A percentile compares a stretch with the other conserved stretches of the same genome.
phyloP scores from a whole-genome alignment of 768 basidiomycete genomes.

The Lentinula raphanica region DNA sequence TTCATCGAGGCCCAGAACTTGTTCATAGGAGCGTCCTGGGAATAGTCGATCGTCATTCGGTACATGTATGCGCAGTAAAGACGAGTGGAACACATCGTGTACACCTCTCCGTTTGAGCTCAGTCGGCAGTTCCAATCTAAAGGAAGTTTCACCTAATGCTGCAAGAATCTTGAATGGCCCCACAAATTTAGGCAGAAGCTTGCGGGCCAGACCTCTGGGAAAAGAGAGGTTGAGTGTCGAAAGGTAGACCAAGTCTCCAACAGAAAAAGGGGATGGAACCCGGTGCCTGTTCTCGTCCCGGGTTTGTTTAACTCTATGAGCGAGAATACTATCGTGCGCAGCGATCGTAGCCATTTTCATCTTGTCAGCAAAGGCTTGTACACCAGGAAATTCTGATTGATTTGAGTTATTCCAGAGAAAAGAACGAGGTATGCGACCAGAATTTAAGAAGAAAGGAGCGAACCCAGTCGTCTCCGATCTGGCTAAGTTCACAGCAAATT shows the following conservation, averaged over 20 bases:
- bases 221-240: slow-evolving; percentile 26
- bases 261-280: no score
- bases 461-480: slow-evolving; percentile 15
- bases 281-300: no score
- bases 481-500: background rate
- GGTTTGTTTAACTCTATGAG: no score
- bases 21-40: no score
- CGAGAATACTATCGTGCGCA: no score
- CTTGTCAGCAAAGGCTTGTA: no score
- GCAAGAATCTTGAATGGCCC: slow-evolving; percentile 25
- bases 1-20: no score
- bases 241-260: slow-evolving; percentile 26
- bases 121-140: slow-evolving; percentile 20
- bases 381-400: no score
- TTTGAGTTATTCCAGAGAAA: background rate
- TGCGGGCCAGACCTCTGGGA: slow-evolving; percentile 25
- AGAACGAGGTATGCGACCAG: slow-evolving; percentile 6
- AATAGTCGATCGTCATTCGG: background rate
- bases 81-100: slow-evolving; percentile 24
- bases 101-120: slow-evolving; percentile 18
- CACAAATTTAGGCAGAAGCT: slow-evolving; percentile 28
- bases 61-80: slow-evolving; percentile 18
- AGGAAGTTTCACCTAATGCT: slow-evolving; percentile 12
- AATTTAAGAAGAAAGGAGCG: background rate
- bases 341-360: no score